A percentile compares a stretch with the other conserved stretches of the same genome.
Evolutionary conservation across 2,329 filamentous ascomycete species (phyloP).

Genomic region (Monosporascus cannonballus): DNA sequence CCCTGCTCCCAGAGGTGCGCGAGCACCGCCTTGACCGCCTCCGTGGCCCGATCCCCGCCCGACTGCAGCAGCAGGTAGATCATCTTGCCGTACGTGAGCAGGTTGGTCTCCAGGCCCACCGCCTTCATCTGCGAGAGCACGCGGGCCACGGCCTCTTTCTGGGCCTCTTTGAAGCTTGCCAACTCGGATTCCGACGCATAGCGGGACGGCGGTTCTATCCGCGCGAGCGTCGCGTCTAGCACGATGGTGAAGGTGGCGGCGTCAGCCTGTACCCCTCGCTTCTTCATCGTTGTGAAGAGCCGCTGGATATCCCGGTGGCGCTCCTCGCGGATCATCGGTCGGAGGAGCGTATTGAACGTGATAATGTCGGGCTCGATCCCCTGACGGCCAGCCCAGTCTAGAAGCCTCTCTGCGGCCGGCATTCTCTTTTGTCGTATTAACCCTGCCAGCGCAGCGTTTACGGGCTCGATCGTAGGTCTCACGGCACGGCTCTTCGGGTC

Average conservation of each 20-base stretch:
- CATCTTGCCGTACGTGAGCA: conserved; percentile 62
- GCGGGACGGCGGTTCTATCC: conserved; percentile 25
- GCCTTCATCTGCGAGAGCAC: conserved; percentile 53
- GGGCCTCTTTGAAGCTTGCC: conserved; percentile 31
- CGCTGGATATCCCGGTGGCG: conserved; percentile 40
- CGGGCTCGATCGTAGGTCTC: conserved; percentile 54
- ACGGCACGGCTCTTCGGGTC: conserved; percentile 34
- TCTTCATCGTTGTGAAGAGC: conserved; percentile 55
- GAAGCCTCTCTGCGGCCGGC: conserved; percentile 44
- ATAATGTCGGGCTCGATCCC: conserved; percentile 50
- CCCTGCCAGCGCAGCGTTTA: conserved; percentile 66
- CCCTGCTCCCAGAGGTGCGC: conserved; percentile 52
- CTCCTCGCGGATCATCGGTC: conserved; percentile 46
- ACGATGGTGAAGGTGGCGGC: conserved; percentile 69
- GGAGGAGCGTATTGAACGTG: conserved; percentile 66
- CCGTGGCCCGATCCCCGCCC: conserved; percentile 30
- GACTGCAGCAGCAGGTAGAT: conserved; percentile 56
- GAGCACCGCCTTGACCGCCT: conserved; percentile 55
- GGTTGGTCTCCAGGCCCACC: conserved; percentile 52
- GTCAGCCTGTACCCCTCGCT: conserved; percentile 50
- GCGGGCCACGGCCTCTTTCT: conserved; percentile 43
- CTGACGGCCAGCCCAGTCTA: conserved; percentile 53
- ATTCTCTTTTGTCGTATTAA: conserved; percentile 46
- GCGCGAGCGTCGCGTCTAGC: conserved; percentile 50
- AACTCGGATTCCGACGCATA: conserved; percentile 16